Evolutionary conservation across 1,284 basidiomycete species (phyloP).

Genomic region (Polyporus tsugae): DNA sequence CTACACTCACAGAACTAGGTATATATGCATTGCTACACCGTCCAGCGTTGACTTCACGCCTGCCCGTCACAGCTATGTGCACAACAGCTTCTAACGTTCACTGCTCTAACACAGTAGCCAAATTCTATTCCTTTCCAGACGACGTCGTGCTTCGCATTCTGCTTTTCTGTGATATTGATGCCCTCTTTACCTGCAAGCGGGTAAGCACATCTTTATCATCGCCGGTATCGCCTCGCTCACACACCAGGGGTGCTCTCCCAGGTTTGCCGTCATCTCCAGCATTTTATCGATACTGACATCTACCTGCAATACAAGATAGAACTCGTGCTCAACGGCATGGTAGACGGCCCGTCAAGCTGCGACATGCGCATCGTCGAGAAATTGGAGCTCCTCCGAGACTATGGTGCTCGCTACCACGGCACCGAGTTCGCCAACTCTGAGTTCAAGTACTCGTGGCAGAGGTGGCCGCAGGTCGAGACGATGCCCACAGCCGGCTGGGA

Average conservation of each 20-base stretch:
- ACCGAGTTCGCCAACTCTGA: not conserved
- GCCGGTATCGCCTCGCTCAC: not conserved
- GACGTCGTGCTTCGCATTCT: not conserved
- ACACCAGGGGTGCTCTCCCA: conserved; percentile 34
- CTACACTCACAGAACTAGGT: no score
- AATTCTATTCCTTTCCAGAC: not conserved
- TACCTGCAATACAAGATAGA: conserved; percentile 60
- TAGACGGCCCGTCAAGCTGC: conserved; percentile 46
- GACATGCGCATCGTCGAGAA: conserved; percentile 41
- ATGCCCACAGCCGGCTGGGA: conserved; percentile 1
- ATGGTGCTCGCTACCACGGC: not conserved
- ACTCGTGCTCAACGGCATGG: conserved; percentile 55
- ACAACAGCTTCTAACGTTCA: not conserved
- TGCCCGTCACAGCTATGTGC: not conserved
- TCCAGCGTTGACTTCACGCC: no score
- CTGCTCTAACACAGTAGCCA: not conserved
- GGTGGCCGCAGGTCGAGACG: not conserved
- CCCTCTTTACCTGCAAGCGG: not conserved
- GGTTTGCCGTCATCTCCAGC: conserved; percentile 54
- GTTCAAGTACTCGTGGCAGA: conserved; percentile 6
- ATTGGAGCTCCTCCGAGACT: conserved; percentile 45
- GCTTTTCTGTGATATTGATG: not conserved
- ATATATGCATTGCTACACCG: no score
- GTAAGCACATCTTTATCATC: not conserved
- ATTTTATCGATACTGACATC: conserved; percentile 47